These are phyloP conservation scores for Litchi chinensis DNA, from an alignment of 345 rosid species.

Conservation along the genomic window DNA sequence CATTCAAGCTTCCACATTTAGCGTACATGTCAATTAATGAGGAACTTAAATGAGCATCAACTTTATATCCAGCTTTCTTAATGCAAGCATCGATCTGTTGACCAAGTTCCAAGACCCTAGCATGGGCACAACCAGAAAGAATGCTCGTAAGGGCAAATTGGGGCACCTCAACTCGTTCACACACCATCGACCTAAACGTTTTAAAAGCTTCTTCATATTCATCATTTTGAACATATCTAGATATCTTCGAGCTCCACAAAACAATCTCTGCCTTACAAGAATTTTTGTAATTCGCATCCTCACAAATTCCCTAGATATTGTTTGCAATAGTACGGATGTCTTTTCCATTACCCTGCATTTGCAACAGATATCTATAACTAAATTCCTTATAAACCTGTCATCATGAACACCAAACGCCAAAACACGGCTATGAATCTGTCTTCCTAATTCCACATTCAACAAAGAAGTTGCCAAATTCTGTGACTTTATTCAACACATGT, in stretches of 20 bases:
- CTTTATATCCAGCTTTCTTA: conserved; percentile 10
- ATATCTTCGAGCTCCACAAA: conserved; percentile 50
- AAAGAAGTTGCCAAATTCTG: conserved; percentile 36
- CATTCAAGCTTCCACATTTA: conserved; percentile 51
- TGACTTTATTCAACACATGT: conserved; percentile 32
- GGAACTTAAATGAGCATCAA: conserved; percentile 39
- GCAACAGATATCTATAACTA: conserved; percentile 51
- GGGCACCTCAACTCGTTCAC: conserved; percentile 32
- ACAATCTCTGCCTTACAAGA: conserved; percentile 27
- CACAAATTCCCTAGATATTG: conserved; percentile 12
- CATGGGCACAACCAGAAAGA: conserved; percentile 25
- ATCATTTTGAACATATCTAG: conserved; percentile 48
- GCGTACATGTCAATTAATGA: conserved; percentile 56
- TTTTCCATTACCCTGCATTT: conserved; percentile 45
- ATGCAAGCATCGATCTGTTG: conserved; percentile 6
- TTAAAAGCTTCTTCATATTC: conserved; percentile 40
- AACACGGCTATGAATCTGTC: conserved; percentile 45
- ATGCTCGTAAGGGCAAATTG: conserved; percentile 49
- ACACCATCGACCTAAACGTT: conserved; percentile 39
- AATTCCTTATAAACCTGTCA: conserved; percentile 44
- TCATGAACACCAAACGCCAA: conserved; percentile 28
- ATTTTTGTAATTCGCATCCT: conserved; percentile 16
- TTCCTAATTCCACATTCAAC: conserved; percentile 36
- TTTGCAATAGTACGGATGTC: conserved; percentile 29
- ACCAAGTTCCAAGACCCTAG: conserved; percentile 26